Evolutionary conservation across 2,329 filamentous ascomycete species (phyloP).

Genomic region (Aureobasidium leucospermi): DNA sequence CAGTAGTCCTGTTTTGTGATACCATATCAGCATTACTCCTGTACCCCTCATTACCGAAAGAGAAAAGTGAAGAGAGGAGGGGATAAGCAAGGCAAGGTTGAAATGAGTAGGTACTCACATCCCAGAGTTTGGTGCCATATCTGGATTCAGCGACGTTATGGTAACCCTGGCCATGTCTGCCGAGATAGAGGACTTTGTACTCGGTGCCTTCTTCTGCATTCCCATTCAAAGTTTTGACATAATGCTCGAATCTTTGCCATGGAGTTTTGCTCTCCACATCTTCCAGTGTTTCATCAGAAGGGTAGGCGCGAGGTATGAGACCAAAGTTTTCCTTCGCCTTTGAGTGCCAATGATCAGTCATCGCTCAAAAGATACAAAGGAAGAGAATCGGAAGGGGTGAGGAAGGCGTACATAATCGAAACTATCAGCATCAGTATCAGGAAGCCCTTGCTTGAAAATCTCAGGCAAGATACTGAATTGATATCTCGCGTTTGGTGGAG

Average conservation of each 20-base stretch:
- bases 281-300: slow-evolving; percentile 32
- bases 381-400: too few species aligned
- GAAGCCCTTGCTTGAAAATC: slow-evolving; percentile 58
- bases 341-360: not conserved
- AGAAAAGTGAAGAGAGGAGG: not conserved
- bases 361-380: too few species aligned
- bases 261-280: slow-evolving; percentile 41
- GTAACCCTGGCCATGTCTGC: slow-evolving; percentile 19
- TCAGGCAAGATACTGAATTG: slow-evolving; percentile 32
- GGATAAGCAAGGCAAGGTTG: not conserved
- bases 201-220: slow-evolving; percentile 38
- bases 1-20: slow-evolving; percentile 40
- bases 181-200: slow-evolving; percentile 25
- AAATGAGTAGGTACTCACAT: slow-evolving; percentile 12
- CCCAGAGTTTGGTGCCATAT: slow-evolving; percentile 19
- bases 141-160: slow-evolving; percentile 19
- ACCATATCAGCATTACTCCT: not conserved
- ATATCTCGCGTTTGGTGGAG: slow-evolving; percentile 16
- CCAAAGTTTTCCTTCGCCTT: slow-evolving; percentile 51
- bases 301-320: slow-evolving; percentile 51
- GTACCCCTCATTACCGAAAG: not conserved
- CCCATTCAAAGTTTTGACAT: slow-evolving; percentile 44
- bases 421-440: slow-evolving; percentile 44
- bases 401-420: slow-evolving; percentile 54
- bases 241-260: slow-evolving; percentile 58